These are phyloP conservation scores for Triticum dicoccoides DNA, from an alignment of 176 grass and related monocot species.

Conservation along the genomic window DNA sequence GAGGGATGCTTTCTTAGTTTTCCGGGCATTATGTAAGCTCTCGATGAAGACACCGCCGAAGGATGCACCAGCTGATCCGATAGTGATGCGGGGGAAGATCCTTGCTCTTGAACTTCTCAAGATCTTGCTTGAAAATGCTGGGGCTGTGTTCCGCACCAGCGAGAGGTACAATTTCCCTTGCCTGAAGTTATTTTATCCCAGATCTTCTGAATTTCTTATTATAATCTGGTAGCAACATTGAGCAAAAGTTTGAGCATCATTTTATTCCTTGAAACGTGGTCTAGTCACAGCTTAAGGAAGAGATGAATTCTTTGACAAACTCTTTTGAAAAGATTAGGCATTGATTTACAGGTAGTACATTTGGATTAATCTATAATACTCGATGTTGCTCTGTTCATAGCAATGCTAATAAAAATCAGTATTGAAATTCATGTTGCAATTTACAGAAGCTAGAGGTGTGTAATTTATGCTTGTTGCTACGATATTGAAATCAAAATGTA, in stretches of 20 bases:
- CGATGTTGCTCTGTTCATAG: background rate
- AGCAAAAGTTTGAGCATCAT: background rate
- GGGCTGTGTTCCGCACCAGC: slow-evolving; percentile 93
- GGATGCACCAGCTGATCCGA: slow-evolving; percentile 72
- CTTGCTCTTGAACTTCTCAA: slow-evolving; percentile 95
- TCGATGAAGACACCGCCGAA: slow-evolving; percentile 98
- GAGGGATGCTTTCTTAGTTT: slow-evolving; percentile 93
- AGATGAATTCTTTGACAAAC: background rate
- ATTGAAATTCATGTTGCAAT: background rate
- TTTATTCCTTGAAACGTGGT: slow-evolving; percentile 14
- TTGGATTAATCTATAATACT: background rate
- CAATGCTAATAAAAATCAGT: background rate
- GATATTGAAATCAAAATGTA: slow-evolving; percentile 6
- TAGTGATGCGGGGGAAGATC: slow-evolving; percentile 93
- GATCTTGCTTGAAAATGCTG: slow-evolving; percentile 99
- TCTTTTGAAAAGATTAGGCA: background rate
- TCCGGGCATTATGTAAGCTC: slow-evolving; percentile 94
- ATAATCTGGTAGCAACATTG: background rate
- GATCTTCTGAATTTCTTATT: background rate
- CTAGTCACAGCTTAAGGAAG: background rate
- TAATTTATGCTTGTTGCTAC: slow-evolving; percentile 11
- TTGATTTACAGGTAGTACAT: background rate
- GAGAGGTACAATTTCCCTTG: slow-evolving; percentile 65
- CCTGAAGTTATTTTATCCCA: background rate
- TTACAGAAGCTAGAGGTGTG: slow-evolving; percentile 3